phyloP scores from a whole-genome alignment of 1,139 yeast genomes.

The Hanseniaspora sp. region DNA sequence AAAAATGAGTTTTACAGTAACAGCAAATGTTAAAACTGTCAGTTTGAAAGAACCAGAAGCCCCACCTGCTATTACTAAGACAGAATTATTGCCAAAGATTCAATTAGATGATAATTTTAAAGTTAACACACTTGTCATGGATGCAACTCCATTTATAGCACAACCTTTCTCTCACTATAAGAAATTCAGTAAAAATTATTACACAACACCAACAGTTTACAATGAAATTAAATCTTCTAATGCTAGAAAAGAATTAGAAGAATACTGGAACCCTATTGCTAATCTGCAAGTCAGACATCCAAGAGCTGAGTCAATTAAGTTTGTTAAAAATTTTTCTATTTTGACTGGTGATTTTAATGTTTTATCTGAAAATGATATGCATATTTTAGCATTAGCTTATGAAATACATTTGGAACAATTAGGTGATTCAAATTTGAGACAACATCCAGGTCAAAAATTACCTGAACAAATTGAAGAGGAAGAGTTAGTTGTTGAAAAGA shows the following conservation, averaged over 20 bases:
- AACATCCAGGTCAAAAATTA: constrained; percentile 53
- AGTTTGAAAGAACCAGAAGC: neutral
- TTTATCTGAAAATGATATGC: constrained; percentile 80
- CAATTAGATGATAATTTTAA: constrained; percentile 21
- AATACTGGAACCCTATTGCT: constrained; percentile 57
- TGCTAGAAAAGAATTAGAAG: constrained; percentile 60
- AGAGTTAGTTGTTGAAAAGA: constrained; percentile 18
- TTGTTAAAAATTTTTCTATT: constrained; percentile 65
- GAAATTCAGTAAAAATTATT: constrained; percentile 55
- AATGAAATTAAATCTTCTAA: constrained; percentile 78
- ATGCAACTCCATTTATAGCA: constrained; percentile 89
- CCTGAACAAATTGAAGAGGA: constrained; percentile 20
- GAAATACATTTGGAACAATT: constrained; percentile 69
- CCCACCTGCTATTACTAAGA: neutral
- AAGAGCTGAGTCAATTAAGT: constrained; percentile 46
- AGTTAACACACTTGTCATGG: constrained; percentile 58
- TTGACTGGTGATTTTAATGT: constrained; percentile 87
- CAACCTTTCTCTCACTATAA: constrained; percentile 69
- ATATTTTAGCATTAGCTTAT: constrained; percentile 79
- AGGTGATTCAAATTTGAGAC: constrained; percentile 54
- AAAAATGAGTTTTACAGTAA: constrained; percentile 8
- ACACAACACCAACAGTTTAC: constrained; percentile 85
- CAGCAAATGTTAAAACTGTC: constrained; percentile 9
- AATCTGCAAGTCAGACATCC: constrained; percentile 63
- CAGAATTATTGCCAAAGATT: neutral